These are phyloP conservation scores for Candida tropicalis DNA, from an alignment of 1,139 yeast species.

Conservation along the genomic window DNA sequence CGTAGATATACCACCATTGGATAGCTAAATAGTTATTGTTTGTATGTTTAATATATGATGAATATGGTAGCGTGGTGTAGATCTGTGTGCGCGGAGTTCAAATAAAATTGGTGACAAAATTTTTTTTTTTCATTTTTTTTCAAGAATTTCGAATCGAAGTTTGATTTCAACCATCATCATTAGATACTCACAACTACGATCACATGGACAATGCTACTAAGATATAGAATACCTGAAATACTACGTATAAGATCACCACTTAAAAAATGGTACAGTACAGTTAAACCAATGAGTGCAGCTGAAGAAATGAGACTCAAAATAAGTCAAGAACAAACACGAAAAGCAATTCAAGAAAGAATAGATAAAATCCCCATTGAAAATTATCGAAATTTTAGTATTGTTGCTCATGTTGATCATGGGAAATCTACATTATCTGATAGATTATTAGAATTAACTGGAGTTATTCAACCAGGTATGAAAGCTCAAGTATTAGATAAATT, in stretches of 20 bases:
- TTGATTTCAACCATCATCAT: no score
- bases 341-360: conserved; percentile 55
- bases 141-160: no score
- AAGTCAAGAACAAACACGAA: conserved; percentile 36
- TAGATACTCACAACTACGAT: no score
- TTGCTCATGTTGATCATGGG: conserved; percentile 98
- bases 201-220: conserved; percentile 8
- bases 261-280: conserved; percentile 2
- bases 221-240: neutral
- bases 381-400: conserved; percentile 89
- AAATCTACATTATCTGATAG: conserved; percentile 91
- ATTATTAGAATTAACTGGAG: conserved; percentile 84
- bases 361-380: conserved; percentile 75
- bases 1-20: conserved; percentile 18
- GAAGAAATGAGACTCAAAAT: conserved; percentile 33
- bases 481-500: conserved; percentile 87
- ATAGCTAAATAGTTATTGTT: neutral
- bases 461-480: conserved; percentile 75
- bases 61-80: no score
- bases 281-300: conserved; percentile 12
- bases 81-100: no score
- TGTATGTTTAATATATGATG: no score
- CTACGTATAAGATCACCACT: neutral
- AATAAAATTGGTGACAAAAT: no score
- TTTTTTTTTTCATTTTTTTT: no score